Evolutionary conservation across 495 filamentous ascomycete genomes (phyloP), one percentile per base, ranked within the genome.

Genomic region (Annulohypoxylon bovei): DNA sequence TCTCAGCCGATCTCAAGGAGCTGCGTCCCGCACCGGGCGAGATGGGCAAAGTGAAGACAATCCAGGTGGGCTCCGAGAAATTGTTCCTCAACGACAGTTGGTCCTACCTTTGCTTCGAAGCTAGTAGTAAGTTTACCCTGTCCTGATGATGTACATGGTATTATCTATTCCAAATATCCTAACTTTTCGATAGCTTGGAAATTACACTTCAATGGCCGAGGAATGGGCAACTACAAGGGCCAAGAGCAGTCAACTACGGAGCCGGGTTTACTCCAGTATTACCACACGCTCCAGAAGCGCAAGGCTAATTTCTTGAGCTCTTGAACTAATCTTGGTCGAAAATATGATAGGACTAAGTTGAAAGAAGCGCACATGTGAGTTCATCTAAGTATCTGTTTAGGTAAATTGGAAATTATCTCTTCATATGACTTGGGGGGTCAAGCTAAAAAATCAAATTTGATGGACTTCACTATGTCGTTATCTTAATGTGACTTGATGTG

Each of bases 21-120:
- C 68, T 81, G 7, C 75, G 78, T 6, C 77, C 75, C 11, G 79
- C 79, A 7, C 78, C 79, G 11, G 79, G 79, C 35, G 70, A 75
- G 68, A 78, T 79, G 77, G 79, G 78, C 6, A 27, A 58, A 40
- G 68, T 79, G 49, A 80, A 78, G 75, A 76, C 73, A 0, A 78
- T 81, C 60, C 68, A 57, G 9, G 62, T 79, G 37, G 76, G 75
- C 42, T 42, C 62, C 4, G 71, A 78, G 66, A 75, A 76, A 61
- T 67, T 69, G 30, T 79, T 76, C 61, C 74, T 81, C 39, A 79
- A 81, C 30, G 77, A 81, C 37, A 81, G 75, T 57, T 81, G 79
- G 79, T 78, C 76, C n/a, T 78, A 76, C 28, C 68, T 81, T 20
- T 70, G 69, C 27, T 79, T 77, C 53, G 79, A 81, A 37, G 74